A percentile compares a stretch with the other conserved stretches of the same genome.
Conservation (phyloP, 257 asterid genomes). For the Solanum dulcamara region DNA sequence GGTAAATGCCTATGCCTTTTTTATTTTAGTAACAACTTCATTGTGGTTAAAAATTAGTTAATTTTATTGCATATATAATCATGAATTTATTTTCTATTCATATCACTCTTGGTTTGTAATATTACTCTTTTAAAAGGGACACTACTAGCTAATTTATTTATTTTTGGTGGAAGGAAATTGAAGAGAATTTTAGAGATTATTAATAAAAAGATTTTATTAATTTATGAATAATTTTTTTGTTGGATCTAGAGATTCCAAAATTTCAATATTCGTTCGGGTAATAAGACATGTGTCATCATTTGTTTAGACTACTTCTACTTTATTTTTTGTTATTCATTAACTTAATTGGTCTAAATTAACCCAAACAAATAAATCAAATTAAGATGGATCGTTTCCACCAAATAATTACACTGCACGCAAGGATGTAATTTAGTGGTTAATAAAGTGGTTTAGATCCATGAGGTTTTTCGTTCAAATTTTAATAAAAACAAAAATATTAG, state of each 20-base stretch:
- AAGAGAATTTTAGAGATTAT: background rate
- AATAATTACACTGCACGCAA: background rate
- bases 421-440: background rate
- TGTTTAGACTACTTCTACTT: background rate
- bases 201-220: too few species aligned
- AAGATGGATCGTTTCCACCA: background rate
- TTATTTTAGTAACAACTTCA: background rate
- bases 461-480: too few species aligned
- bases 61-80: background rate
- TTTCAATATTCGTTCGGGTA: background rate
- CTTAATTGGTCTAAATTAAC: background rate
- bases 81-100: background rate
- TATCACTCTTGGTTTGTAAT: background rate
- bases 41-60: background rate
- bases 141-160: background rate
- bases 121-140: background rate
- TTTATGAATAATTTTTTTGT: background rate
- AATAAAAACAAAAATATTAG: too few species aligned
- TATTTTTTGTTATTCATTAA: background rate
- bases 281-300: background rate
- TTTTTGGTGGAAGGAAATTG: background rate
- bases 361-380: background rate
- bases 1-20: background rate
- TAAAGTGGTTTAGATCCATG: too few species aligned
- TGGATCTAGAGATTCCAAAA: background rate